Base-by-base conservation (phyloP, 495 filamentous ascomycete genomes). In the Tuber indicum region DNA sequence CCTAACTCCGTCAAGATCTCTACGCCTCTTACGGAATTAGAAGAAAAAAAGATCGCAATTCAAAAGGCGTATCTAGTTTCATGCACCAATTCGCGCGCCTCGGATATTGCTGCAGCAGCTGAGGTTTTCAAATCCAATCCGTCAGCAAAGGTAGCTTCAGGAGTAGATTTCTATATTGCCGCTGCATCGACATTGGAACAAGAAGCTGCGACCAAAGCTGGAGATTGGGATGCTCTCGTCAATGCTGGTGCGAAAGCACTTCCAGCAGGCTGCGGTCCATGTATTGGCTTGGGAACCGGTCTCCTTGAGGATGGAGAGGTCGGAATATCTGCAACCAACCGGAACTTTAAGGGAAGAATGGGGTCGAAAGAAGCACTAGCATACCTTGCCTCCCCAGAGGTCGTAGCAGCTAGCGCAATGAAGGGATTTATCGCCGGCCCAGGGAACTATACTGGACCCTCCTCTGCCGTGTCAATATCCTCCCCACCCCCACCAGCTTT, bases 261-360 rank as follows among this genome's bases (percentile, higher is more conserved):
- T 0, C 92, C 92, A 0, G 87, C 94, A 2, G 93, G 92, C 0
- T 98, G 95, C 81, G 94, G 92, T 1, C 92, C 93, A 2, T 98
- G 95, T 84, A 98, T 99, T 77, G 95, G 96, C 4, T 88, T 98
- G 9, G 92, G 94, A 7, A 91, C 90, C 1, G 94, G 95, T 14
- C 87, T 97, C 0, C 88, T 98, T 0, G 92, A 97, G 81, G 88
- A 90, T 16, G 93, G 92, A 3, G 93, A 97, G 85, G 90, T 95
- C 43, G 94, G 95, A n/a, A 96, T 97, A 82, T 91, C 88, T 78
- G 92, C 93, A 0, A 91, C 88, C 72, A 97, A 98, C 86, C 90
- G 95, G 32, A 97, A 97, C 84, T 97, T 97, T 87, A 94, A 96
- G 85, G 94, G 93, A 0, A 89, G 95, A 36, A 97, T 97, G 94